Conservation (phyloP, 345 rosid species). For the Gossypium herbaceum region DNA sequence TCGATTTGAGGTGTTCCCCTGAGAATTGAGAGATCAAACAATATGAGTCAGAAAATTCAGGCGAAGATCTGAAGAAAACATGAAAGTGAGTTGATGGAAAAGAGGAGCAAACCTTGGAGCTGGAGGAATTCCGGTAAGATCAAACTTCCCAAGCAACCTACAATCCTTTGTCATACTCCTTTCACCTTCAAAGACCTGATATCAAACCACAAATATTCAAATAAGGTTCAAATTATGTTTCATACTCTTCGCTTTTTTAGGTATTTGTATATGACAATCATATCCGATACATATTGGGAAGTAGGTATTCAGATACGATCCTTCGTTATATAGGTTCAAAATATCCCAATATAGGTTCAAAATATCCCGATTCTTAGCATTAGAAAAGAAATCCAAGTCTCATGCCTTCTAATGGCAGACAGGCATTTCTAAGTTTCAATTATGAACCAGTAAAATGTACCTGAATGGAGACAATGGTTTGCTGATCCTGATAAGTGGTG, state of each 20-base stretch:
- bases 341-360: too few species aligned
- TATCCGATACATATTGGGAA: too few species aligned
- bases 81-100: neutral
- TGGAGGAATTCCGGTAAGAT: conserved; percentile 76
- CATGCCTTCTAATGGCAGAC: neutral
- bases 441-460: conserved; percentile 20
- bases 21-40: conserved; percentile 19
- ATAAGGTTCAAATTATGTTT: neutral
- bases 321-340: too few species aligned
- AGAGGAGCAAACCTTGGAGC: conserved; percentile 63
- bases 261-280: too few species aligned
- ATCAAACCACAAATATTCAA: conserved; percentile 5
- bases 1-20: conserved; percentile 98
- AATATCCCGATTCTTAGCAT: neutral
- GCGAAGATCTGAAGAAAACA: neutral
- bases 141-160: conserved; percentile 83
- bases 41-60: neutral
- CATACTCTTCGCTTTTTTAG: too few species aligned
- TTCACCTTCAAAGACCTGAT: conserved; percentile 93
- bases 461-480: conserved; percentile 95
- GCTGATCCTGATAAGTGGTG: conserved; percentile 98
- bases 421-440: neutral
- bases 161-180: conserved; percentile 96
- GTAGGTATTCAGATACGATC: too few species aligned
- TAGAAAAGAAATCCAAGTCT: neutral